phyloP scores from a whole-genome alignment of 2,329 filamentous ascomycete genomes.

The Penicillium sp. region DNA sequence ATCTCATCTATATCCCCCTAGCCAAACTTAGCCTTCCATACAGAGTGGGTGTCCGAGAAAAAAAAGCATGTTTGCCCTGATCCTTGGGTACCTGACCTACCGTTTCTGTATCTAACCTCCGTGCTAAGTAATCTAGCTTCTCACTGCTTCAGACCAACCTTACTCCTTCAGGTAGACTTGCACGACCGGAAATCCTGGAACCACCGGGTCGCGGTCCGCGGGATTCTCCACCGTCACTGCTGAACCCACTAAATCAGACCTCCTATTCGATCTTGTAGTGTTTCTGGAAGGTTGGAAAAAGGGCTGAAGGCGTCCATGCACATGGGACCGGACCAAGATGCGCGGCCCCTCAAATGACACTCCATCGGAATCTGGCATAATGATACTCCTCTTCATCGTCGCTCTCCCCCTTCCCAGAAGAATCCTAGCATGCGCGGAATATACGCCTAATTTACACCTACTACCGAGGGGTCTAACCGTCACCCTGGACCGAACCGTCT shows the following conservation, averaged over 20 bases:
- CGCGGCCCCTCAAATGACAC: conserved; percentile 1
- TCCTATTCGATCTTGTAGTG: conserved; percentile 17
- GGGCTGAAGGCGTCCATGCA: conserved; percentile 12
- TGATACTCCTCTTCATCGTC: background rate
- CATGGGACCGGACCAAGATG: background rate
- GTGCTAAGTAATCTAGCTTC: background rate
- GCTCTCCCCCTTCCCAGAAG: background rate
- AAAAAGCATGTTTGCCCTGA: conserved; percentile 4
- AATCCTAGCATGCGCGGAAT: background rate
- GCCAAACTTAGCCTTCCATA: background rate
- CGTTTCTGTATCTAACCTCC: background rate
- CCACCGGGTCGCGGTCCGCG: conserved; percentile 7
- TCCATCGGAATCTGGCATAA: too few species aligned
- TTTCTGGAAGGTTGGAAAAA: conserved; percentile 21
- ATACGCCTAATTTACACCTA: background rate
- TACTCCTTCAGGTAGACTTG: background rate
- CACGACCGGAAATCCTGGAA: conserved; percentile 1
- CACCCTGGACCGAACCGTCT: background rate
- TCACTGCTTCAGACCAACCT: background rate
- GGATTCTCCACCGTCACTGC: conserved; percentile 11
- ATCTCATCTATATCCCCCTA: conserved; percentile 3
- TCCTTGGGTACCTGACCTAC: background rate
- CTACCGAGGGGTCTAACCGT: background rate
- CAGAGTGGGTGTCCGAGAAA: conserved; percentile 3
- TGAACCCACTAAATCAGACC: background rate